Evolutionary conservation across 129 eudicot genomes (phyloP).

Genomic region (Flaveria brownii): DNA sequence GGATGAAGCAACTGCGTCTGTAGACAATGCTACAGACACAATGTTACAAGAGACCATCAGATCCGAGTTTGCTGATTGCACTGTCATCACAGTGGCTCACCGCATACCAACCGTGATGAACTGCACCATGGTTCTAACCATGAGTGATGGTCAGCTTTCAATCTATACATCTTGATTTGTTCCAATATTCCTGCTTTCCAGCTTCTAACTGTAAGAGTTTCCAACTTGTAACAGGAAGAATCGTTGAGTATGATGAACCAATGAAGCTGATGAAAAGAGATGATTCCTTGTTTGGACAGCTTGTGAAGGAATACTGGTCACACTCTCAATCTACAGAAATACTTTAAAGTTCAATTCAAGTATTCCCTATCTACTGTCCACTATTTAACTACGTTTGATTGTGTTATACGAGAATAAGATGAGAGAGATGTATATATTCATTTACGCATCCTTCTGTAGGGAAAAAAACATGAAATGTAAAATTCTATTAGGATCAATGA

Average conservation of each 20-base stretch:
- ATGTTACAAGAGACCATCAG: conserved; percentile 83
- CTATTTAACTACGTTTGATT: conserved; percentile 23
- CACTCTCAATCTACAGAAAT: conserved; percentile 61
- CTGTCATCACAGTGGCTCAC: conserved; percentile 94
- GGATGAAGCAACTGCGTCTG: conserved; percentile 95
- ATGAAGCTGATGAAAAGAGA: conserved; percentile 77
- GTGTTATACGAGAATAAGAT: conserved; percentile 20
- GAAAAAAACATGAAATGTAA: conserved; percentile 25
- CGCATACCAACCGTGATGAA: conserved; percentile 98
- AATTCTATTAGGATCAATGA: background rate
- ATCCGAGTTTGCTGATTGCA: conserved; percentile 79
- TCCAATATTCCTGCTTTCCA: background rate
- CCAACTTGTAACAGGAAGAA: conserved; percentile 55
- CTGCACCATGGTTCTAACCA: conserved; percentile 80
- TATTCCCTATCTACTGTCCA: background rate
- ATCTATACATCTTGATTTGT: background rate
- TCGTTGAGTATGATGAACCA: conserved; percentile 89
- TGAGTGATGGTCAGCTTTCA: conserved; percentile 63
- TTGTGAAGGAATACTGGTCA: conserved; percentile 92
- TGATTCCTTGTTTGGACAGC: conserved; percentile 86
- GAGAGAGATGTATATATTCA: conserved; percentile 8
- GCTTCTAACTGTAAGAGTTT: background rate
- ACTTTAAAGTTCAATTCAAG: conserved; percentile 32
- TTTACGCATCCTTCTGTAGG: background rate
- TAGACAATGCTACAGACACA: conserved; percentile 82